Evolutionary conservation across 2,329 filamentous ascomycete species (phyloP).

Genomic region (Chaetomiaceae sp.): DNA sequence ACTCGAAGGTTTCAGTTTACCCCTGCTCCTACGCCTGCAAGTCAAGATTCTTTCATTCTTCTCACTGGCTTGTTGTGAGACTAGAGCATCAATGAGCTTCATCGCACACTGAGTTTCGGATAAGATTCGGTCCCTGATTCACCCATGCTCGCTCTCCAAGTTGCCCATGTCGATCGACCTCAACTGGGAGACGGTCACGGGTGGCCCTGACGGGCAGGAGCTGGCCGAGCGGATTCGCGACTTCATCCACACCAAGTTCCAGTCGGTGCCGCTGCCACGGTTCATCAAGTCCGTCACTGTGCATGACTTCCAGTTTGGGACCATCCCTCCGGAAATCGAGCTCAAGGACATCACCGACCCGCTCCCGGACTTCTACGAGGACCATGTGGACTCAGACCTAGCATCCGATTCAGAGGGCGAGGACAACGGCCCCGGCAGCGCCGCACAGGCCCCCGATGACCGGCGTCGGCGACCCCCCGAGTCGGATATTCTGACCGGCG

Average conservation of each 20-base stretch:
- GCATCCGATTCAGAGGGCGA: slow-evolving; percentile 50
- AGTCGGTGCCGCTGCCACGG: slow-evolving; percentile 81
- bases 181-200: slow-evolving; percentile 90
- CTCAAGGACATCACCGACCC: slow-evolving; percentile 97
- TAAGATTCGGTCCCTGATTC: neutral
- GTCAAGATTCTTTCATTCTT: no score
- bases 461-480: slow-evolving; percentile 27
- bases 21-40: no score
- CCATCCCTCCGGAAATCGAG: slow-evolving; percentile 75
- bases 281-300: slow-evolving; percentile 97
- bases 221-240: slow-evolving; percentile 82
- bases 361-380: slow-evolving; percentile 92
- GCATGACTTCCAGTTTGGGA: slow-evolving; percentile 89
- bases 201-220: slow-evolving; percentile 78
- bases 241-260: slow-evolving; percentile 95
- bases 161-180: slow-evolving; percentile 87
- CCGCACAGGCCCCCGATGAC: slow-evolving; percentile 33
- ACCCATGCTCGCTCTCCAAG: neutral
- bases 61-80: no score
- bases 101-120: neutral
- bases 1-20: no score
- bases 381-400: slow-evolving; percentile 61
- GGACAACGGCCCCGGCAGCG: slow-evolving; percentile 34
- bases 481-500: slow-evolving; percentile 14
- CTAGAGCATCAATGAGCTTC: neutral